Base-by-base conservation (phyloP, 768 basidiomycete genomes). In the Lentinula sp. region DNA sequence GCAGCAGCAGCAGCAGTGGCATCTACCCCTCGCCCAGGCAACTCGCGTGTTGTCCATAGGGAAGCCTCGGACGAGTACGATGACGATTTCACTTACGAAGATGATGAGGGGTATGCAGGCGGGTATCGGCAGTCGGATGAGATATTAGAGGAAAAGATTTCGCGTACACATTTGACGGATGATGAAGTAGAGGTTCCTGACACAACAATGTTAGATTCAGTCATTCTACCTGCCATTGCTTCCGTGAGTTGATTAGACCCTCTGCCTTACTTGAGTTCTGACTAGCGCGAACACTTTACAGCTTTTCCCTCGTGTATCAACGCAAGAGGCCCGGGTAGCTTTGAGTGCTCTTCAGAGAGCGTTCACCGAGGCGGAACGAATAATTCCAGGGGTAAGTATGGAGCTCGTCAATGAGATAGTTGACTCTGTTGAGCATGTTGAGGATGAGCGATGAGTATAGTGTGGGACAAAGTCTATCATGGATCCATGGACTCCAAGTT, bases 371-470 rank as follows among this genome's bases (percentile, higher is more conserved):
- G 95, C 95, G 12, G 97, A 99, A 76, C 82, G 91, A 62, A 88
- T 93, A 60, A 97, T 98, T 66, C 97, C 97, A 7, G 97, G 97
- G 4, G 87, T 99, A 35, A 91, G 94, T 23, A 77, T 91, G 75
- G 96, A 96, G 62, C 80, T 98, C 53, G 91, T 97, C 58, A 91
- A 93, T 69, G 95, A 97, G 75, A 93, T 95, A 64, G 91, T 94
- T 23, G 92, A 95, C 71, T 93, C 91, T 13, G 92, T 95, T 16
- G 92, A 95, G 70, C 91, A 89, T 65, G 91, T 94, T 42, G 91
- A 92, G 64, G 92, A 93, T 32, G 85, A 86, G 48, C 81, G 78
- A 73, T 86, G 55, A 56, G 46, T 23, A 9, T 48, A 48, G 7
- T n/a, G 20, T 23, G 42, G 12, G 49, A 50, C 7, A 13, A 6